These are phyloP conservation scores for Diplodia scrobiculata DNA, from an alignment of 2,329 filamentous ascomycete genomes.

Conservation along the genomic window DNA sequence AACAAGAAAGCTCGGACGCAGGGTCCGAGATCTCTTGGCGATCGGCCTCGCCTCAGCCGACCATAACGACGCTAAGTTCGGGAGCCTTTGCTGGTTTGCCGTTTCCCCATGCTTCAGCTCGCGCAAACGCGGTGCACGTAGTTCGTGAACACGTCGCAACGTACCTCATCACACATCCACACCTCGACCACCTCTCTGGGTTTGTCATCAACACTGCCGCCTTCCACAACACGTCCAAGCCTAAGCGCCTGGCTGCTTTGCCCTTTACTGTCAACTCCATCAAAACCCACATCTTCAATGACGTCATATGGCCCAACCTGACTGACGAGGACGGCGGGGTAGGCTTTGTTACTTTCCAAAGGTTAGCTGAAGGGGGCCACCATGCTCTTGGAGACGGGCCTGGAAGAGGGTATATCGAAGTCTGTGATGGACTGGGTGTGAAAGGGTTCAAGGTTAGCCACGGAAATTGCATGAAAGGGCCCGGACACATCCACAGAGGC, in stretches of 20 bases:
- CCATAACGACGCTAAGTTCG: slow-evolving; percentile 59
- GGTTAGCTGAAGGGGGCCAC: slow-evolving; percentile 85
- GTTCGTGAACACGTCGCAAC: slow-evolving; percentile 79
- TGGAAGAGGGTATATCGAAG: slow-evolving; percentile 79
- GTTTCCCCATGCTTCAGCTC: slow-evolving; percentile 65
- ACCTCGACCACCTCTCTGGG: slow-evolving; percentile 89
- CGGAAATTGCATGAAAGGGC: slow-evolving; percentile 77
- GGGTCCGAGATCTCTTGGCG: slow-evolving; percentile 24
- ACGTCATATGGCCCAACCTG: slow-evolving; percentile 95
- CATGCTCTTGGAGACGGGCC: slow-evolving; percentile 79
- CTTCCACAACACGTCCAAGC: slow-evolving; percentile 71
- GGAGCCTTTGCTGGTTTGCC: slow-evolving; percentile 82
- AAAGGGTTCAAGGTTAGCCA: slow-evolving; percentile 87
- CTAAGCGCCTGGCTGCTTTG: slow-evolving; percentile 83
- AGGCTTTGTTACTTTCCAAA: slow-evolving; percentile 85
- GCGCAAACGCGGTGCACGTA: slow-evolving; percentile 79
- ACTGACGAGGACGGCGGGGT: slow-evolving; percentile 95
- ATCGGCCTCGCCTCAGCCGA: slow-evolving; percentile 33
- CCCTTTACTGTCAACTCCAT: slow-evolving; percentile 89
- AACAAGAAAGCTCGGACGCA: slow-evolving; percentile 12
- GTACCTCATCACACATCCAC: slow-evolving; percentile 94
- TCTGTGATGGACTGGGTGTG: slow-evolving; percentile 85
- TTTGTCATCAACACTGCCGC: slow-evolving; percentile 93
- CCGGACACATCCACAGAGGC: slow-evolving; percentile 47
- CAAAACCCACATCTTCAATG: slow-evolving; percentile 95